These are phyloP conservation scores for Talaromyces sp. DNA, from an alignment of 2,329 filamentous ascomycete species.

Conservation along the genomic window DNA sequence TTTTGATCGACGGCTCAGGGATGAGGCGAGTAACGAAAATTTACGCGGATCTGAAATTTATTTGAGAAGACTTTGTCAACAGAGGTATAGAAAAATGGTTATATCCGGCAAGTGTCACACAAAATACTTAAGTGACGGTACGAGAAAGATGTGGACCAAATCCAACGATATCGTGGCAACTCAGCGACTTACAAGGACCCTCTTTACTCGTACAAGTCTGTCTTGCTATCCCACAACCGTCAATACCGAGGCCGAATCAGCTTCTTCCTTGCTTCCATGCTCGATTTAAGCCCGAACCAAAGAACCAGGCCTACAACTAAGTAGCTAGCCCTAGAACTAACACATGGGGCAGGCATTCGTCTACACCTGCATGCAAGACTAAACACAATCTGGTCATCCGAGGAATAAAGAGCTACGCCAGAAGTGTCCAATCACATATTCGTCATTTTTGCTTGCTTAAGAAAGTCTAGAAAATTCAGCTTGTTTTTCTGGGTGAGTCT, in stretches of 20 bases:
- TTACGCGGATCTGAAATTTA: neutral
- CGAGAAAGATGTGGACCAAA: neutral
- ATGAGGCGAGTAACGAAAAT: neutral
- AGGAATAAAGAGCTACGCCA: neutral
- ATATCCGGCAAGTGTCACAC: neutral
- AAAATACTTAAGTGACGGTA: neutral
- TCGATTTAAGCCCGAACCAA: neutral
- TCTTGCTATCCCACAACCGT: neutral
- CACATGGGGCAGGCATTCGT: neutral
- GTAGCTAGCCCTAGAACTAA: constrained; percentile 3
- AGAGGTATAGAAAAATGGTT: neutral
- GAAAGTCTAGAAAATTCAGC: neutral
- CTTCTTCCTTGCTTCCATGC: neutral
- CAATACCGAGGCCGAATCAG: constrained; percentile 4
- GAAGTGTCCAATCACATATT: neutral
- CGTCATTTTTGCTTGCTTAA: neutral
- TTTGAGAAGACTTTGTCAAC: no score
- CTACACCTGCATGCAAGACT: neutral
- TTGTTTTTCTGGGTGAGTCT: neutral
- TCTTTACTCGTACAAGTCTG: neutral
- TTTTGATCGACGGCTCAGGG: neutral
- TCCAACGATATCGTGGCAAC: neutral
- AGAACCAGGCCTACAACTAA: neutral
- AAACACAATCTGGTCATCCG: neutral
- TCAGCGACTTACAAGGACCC: neutral